Evolutionary conservation across 495 filamentous ascomycete genomes (phyloP).

Genomic region (Evernia prunastri): DNA sequence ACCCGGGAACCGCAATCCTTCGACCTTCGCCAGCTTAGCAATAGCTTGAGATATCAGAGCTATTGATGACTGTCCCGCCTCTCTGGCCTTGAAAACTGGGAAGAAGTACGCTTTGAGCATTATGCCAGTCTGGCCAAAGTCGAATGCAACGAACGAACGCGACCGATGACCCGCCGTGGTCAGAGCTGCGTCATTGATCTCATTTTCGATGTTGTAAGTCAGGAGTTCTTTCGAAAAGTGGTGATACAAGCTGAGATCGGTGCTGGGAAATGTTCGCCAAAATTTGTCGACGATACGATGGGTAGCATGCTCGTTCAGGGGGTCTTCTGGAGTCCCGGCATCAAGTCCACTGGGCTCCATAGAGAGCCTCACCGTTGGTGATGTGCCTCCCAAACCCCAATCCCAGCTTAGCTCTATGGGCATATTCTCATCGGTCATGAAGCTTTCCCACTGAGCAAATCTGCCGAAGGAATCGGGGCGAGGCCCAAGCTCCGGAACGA

Average conservation of each 20-base stretch:
- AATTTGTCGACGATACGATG: constrained; percentile 14
- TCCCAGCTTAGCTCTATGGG: constrained; percentile 36
- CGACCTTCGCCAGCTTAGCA: constrained; percentile 14
- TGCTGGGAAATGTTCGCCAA: constrained; percentile 14
- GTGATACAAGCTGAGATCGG: constrained; percentile 18
- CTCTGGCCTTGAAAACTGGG: constrained; percentile 24
- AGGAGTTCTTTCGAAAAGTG: constrained; percentile 26
- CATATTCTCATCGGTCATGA: constrained; percentile 36
- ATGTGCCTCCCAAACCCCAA: constrained; percentile 18
- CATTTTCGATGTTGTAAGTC: background rate
- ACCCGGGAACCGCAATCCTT: constrained; percentile 12
- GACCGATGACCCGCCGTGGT: constrained; percentile 21
- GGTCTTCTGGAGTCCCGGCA: constrained; percentile 28
- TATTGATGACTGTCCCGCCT: constrained; percentile 20
- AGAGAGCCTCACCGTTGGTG: constrained; percentile 31
- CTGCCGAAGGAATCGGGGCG: background rate
- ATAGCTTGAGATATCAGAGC: constrained; percentile 26
- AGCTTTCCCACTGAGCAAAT: constrained; percentile 29
- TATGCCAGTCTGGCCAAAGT: constrained; percentile 19
- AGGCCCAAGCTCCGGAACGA: constrained; percentile 18
- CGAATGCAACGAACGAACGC: constrained; percentile 32
- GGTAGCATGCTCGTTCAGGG: constrained; percentile 23
- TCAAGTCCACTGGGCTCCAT: constrained; percentile 30
- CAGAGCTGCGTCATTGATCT: background rate
- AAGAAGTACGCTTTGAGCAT: constrained; percentile 31